Percentiles rank a stretch among this genome's conserved stretches.
These are phyloP conservation scores for Ambispora gerdemannii DNA, from an alignment of 192 early-diverging fungal species.

Conservation along the genomic window DNA sequence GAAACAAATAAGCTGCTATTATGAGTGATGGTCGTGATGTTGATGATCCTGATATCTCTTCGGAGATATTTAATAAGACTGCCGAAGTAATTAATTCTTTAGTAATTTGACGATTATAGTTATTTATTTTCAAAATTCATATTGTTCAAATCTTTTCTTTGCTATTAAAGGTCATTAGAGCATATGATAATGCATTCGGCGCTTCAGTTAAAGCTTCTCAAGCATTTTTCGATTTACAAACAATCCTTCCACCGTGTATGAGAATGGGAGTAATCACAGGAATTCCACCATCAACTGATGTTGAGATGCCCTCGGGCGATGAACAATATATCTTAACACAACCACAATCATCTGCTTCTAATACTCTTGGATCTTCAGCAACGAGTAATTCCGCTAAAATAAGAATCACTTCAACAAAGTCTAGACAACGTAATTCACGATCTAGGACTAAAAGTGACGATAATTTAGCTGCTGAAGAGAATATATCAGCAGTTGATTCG, in stretches of 20 bases:
- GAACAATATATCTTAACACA: not conserved
- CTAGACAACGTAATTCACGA: not conserved
- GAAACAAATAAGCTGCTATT: no score
- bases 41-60: not conserved
- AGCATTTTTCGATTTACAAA: not conserved
- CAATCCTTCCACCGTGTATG: not conserved
- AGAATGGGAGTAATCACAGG: not conserved
- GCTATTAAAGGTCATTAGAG: not conserved
- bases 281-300: not conserved
- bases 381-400: not conserved
- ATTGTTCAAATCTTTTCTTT: not conserved
- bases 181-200: not conserved
- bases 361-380: not conserved
- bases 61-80: not conserved
- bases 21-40: not conserved
- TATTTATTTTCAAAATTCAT: not conserved
- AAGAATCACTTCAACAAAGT: not conserved
- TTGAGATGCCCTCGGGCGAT: not conserved
- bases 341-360: not conserved
- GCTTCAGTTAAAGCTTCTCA: not conserved
- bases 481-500: not conserved
- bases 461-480: not conserved
- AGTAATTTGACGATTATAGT: not conserved
- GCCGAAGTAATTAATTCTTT: not conserved
- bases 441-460: no score